phyloP scores from a whole-genome alignment of 2,329 filamentous ascomycete species.

The Mariannaea elegans region DNA sequence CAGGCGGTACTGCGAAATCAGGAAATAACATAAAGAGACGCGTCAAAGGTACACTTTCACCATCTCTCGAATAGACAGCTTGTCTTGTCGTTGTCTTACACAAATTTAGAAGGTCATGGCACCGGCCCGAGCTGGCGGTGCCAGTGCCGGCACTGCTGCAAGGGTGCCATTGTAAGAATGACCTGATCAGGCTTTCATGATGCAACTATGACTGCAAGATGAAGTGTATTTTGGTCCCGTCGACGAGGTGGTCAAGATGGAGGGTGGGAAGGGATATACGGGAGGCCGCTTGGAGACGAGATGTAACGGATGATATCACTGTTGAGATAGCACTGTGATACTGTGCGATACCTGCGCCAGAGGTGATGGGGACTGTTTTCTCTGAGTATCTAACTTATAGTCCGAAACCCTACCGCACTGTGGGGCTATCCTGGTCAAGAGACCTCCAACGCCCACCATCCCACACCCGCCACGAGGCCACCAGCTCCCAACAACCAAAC shows the following conservation, averaged over 20 bases:
- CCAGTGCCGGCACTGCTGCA: constrained; percentile 6
- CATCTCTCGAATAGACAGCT: background rate
- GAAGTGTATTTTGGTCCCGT: background rate
- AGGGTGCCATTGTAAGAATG: constrained; percentile 3
- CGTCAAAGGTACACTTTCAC: background rate
- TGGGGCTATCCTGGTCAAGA: constrained; percentile 13
- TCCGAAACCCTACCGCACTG: constrained; percentile 8
- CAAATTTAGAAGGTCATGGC: constrained; percentile 8
- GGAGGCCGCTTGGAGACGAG: constrained; percentile 19
- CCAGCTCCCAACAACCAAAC: constrained; percentile 10
- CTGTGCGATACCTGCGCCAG: background rate
- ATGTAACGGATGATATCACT: constrained; percentile 17
- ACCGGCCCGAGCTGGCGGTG: constrained; percentile 4
- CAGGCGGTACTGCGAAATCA: too few species aligned
- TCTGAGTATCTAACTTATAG: too few species aligned
- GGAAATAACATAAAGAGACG: background rate
- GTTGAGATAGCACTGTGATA: constrained; percentile 14
- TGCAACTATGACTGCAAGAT: background rate
- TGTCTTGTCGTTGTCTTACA: background rate
- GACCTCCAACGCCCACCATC: constrained; percentile 4
- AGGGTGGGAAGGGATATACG: constrained; percentile 5
- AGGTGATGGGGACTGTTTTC: background rate
- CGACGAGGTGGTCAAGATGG: background rate
- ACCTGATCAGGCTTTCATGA: background rate
- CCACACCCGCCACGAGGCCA: constrained; percentile 28